A percentile compares a stretch with the other conserved stretches of the same genome.
phyloP scores from a whole-genome alignment of 2,329 filamentous ascomycete species.

The Mycogone perniciosa region DNA sequence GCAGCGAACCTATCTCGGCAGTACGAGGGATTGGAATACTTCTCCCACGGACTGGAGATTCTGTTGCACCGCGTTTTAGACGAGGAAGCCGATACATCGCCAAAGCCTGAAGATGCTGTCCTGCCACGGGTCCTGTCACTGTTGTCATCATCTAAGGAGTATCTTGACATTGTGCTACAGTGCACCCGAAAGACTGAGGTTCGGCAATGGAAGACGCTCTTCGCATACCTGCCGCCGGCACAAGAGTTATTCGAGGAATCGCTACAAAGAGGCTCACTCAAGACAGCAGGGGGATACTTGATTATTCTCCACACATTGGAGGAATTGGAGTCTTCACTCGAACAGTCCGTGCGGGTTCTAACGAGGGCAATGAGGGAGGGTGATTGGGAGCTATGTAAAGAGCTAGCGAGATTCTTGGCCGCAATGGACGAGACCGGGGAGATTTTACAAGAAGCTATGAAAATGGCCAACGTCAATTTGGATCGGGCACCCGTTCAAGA shows the following conservation, averaged over 20 bases:
- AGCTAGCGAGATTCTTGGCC: constrained; percentile 89
- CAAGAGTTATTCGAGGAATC: constrained; percentile 92
- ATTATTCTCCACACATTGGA: constrained; percentile 83
- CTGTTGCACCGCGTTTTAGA: constrained; percentile 89
- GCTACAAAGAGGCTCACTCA: constrained; percentile 74
- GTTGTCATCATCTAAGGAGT: constrained; percentile 69
- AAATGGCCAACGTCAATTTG: constrained; percentile 45
- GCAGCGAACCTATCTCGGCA: constrained; percentile 77
- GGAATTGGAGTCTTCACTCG: constrained; percentile 61
- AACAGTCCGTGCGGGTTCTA: constrained; percentile 76
- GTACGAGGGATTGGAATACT: constrained; percentile 84
- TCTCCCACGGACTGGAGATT: constrained; percentile 86
- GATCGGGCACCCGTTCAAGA: constrained; percentile 25
- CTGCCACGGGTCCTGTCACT: constrained; percentile 58
- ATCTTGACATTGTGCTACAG: constrained; percentile 91
- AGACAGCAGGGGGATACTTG: constrained; percentile 95
- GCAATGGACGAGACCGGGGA: constrained; percentile 83
- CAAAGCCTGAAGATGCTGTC: constrained; percentile 56
- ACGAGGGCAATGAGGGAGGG: constrained; percentile 73
- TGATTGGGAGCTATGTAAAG: constrained; percentile 94
- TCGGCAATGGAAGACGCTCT: constrained; percentile 89
- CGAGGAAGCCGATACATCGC: constrained; percentile 76
- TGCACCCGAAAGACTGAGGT: constrained; percentile 97
- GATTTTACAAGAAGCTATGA: constrained; percentile 67
- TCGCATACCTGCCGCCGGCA: constrained; percentile 82